These are phyloP conservation scores for Vigna angularis DNA, from an alignment of 306 rosid genomes.

Conservation along the genomic window DNA sequence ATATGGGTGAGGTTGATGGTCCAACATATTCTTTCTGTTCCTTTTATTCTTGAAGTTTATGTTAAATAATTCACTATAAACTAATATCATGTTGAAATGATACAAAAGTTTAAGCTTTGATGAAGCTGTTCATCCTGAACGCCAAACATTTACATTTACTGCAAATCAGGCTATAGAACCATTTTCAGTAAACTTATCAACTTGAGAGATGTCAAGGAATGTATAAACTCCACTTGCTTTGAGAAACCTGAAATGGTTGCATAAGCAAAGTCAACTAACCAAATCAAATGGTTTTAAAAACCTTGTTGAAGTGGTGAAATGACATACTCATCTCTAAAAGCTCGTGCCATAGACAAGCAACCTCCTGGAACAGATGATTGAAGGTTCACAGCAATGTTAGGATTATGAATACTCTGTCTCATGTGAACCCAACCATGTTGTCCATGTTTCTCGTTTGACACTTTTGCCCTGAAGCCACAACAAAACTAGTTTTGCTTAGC, in stretches of 20 bases:
- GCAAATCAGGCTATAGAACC: constrained; percentile 44
- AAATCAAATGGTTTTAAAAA: constrained; percentile 22
- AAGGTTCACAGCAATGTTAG: constrained; percentile 81
- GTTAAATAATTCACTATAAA: constrained; percentile 12
- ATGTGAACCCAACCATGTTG: constrained; percentile 83
- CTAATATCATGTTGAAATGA: constrained; percentile 2
- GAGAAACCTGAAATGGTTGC: constrained; percentile 63
- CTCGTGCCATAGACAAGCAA: constrained; percentile 70
- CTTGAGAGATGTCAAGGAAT: constrained; percentile 64
- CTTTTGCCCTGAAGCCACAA: constrained; percentile 65
- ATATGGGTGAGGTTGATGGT: no score
- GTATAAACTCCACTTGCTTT: constrained; percentile 59
- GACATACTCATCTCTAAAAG: constrained; percentile 73
- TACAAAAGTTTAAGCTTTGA: background rate
- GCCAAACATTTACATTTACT: background rate
- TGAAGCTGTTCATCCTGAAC: background rate
- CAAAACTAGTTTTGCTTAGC: background rate
- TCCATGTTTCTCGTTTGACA: constrained; percentile 63
- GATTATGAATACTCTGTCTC: constrained; percentile 93
- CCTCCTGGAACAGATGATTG: constrained; percentile 77
- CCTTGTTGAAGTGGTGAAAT: background rate
- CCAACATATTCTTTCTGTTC: constrained; percentile 18
- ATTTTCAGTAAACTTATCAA: constrained; percentile 55
- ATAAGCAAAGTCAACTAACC: constrained; percentile 17
- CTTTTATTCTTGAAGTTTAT: background rate